A percentile compares a stretch with the other conserved stretches of the same genome.
These are phyloP conservation scores for Phytophthora crassamura DNA, from an alignment of 352 stramenopile species.

Conservation along the genomic window DNA sequence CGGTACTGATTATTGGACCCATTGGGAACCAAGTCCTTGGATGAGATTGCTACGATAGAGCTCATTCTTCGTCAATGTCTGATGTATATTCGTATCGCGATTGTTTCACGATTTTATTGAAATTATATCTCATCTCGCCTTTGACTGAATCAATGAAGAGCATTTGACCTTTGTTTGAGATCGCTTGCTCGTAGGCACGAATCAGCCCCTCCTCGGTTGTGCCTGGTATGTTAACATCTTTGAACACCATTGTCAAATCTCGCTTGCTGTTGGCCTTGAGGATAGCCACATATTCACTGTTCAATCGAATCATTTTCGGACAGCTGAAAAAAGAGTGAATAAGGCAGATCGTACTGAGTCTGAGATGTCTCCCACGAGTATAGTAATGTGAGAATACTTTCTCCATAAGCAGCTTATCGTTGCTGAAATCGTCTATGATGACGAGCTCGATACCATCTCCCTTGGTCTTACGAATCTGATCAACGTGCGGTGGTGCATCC, in stretches of 20 bases:
- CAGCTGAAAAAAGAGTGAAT: not conserved
- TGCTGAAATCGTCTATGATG: conserved; percentile 17
- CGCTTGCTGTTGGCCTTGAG: not conserved
- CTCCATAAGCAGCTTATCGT: conserved; percentile 1
- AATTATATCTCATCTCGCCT: no score
- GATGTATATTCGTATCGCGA: no score
- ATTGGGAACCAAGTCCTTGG: no score
- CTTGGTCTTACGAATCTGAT: not conserved
- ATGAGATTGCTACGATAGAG: no score
- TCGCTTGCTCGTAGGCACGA: no score
- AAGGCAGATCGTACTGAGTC: not conserved
- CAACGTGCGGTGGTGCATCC: not conserved
- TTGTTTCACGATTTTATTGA: no score
- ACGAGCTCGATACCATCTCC: conserved; percentile 12
- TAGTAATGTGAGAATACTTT: not conserved
- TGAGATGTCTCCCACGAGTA: not conserved
- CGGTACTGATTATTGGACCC: no score
- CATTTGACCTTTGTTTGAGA: no score
- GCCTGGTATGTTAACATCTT: not conserved
- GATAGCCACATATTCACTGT: not conserved
- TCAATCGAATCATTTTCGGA: not conserved
- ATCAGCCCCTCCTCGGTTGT: no score
- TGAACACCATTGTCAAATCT: not conserved
- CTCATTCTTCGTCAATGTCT: no score
- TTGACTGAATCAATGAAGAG: no score